phyloP scores from a whole-genome alignment of 2,329 filamentous ascomycete species.

The Exophiala sp. region DNA sequence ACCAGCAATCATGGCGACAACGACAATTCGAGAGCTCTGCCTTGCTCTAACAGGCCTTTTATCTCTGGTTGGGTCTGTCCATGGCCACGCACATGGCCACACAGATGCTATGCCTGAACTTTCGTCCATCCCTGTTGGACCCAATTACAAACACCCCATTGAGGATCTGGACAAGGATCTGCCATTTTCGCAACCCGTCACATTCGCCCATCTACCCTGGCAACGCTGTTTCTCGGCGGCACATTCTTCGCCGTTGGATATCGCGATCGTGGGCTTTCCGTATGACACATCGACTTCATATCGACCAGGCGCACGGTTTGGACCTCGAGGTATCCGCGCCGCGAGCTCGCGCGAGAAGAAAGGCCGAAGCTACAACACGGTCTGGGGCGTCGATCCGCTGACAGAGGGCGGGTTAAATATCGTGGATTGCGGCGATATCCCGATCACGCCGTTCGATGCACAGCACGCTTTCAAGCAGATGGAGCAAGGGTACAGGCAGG shows the following conservation, averaged over 20 bases:
- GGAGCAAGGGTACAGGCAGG: conserved; percentile 75
- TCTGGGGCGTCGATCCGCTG: conserved; percentile 31
- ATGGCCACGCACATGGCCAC: not conserved
- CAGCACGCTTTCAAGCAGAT: conserved; percentile 77
- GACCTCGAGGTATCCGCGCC: conserved; percentile 33
- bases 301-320: conserved; percentile 34
- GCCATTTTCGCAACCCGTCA: conserved; percentile 33
- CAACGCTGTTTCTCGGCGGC: conserved; percentile 29
- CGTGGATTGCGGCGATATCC: conserved; percentile 79
- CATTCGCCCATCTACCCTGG: conserved; percentile 32
- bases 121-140: conserved; percentile 21
- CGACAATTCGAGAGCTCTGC: not conserved
- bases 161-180: conserved; percentile 33
- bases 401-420: conserved; percentile 48
- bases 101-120: not conserved
- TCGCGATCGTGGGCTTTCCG: conserved; percentile 34
- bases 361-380: conserved; percentile 31
- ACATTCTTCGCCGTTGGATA: conserved; percentile 30
- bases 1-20: too few relatives aligned
- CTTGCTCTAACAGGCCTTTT: not conserved
- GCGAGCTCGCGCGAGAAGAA: conserved; percentile 32
- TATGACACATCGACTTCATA: conserved; percentile 35
- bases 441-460: conserved; percentile 84
- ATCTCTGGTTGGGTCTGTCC: not conserved
- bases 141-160: conserved; percentile 27